Evolutionary conservation across 2,329 filamentous ascomycete species (phyloP), one percentile per base, ranked within the genome.

Genomic region (Colletotrichum cereale): DNA sequence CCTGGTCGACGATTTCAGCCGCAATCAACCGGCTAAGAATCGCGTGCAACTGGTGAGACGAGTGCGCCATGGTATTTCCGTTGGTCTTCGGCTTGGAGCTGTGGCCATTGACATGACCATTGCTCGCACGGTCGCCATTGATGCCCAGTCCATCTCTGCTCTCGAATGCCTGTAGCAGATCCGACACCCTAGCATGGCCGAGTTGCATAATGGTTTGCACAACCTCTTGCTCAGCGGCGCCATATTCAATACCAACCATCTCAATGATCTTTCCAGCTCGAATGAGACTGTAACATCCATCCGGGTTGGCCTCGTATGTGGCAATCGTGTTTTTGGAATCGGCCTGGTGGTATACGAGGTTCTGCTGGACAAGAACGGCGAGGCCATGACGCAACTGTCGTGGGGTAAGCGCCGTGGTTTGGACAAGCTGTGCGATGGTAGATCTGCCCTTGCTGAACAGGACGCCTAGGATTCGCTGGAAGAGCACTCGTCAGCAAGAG

Each of bases 361-460:
- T 94, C 79, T 97, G 93, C 79, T 98, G 96, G 52, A 97, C 89
- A 74, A 98, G 90, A 40, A 96, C 92, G 64, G 91, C 91, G 62
- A 99, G 87, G 26, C 93, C 95, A 82, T 95, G 91, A 77, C 92
- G 93, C 74, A 97, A 85, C 78, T 97, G 92, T 64, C 90, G 89
- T n/a, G 88, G 86, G 66, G 88, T 89, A 62, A 98, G 88, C 61
- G 90, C 89, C 26, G 93, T 95, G 78, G 93, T 87, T 62, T 91
- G 90, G 52, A 87, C 87, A 40, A 99, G 86, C 73, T 92, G 90
- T 62, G 86, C 81, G 70, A 96, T 86, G 34, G 90, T 89, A 62
- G 95, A 91, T 76, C 95, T 91, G 74, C 96, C 96, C 80, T 93
- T 89, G 76, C 90, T 91, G 75, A 95, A 87, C 71, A 99, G 90